Conservation (phyloP, 2,329 filamentous ascomycete species). For the Phialophora verrucosa region DNA sequence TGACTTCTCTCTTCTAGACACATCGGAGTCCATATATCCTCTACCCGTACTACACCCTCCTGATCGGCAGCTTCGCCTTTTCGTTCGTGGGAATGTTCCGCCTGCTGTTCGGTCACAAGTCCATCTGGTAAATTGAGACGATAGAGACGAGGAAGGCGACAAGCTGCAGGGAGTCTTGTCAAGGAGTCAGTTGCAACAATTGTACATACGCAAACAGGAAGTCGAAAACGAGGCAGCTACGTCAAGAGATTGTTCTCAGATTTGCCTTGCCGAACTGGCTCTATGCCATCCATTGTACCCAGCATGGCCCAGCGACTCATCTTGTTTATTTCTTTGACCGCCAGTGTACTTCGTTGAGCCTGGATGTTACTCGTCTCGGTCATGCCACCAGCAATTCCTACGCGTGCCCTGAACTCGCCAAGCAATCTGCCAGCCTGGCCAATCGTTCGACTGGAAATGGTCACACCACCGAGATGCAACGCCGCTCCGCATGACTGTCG, state of each 20-base stretch:
- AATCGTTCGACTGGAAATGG: background rate
- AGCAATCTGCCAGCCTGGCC: background rate
- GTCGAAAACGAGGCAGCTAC: constrained; percentile 9
- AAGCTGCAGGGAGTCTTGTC: background rate
- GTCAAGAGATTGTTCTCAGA: constrained; percentile 2
- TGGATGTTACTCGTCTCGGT: background rate
- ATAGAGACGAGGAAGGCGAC: background rate
- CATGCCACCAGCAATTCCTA: background rate
- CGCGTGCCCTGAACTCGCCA: background rate
- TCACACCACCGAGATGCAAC: background rate
- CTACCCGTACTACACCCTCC: constrained; percentile 63
- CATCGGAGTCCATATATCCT: constrained; percentile 63
- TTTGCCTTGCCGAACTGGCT: background rate
- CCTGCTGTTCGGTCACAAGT: constrained; percentile 65
- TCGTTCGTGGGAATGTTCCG: constrained; percentile 53
- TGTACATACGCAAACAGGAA: constrained; percentile 30
- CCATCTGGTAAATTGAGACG: constrained; percentile 53
- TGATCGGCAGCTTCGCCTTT: constrained; percentile 36
- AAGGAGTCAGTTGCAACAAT: constrained; percentile 11
- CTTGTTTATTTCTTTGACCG: background rate
- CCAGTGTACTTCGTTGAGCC: background rate
- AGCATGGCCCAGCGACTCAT: background rate
- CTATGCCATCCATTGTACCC: background rate
- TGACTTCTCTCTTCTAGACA: constrained; percentile 49
- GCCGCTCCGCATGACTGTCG: background rate